phyloP scores from a whole-genome alignment of 805 yeast genomes.

The Metschnikowia lunata region DNA sequence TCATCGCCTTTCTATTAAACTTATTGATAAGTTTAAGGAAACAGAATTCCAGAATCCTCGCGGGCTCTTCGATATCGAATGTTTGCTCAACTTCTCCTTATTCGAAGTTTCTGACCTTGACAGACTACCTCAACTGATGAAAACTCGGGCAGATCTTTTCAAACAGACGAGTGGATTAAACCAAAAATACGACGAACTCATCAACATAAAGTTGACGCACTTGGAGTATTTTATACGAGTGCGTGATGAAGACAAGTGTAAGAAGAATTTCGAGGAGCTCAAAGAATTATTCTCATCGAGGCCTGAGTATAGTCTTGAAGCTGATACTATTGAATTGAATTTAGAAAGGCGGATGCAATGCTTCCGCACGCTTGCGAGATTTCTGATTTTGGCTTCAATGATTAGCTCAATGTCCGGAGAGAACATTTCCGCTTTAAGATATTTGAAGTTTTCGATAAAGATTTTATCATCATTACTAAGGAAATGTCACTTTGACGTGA shows the following conservation, averaged over 20 bases:
- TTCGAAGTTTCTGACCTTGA: conserved; percentile 2
- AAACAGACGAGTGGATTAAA: background rate
- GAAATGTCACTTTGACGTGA: conserved; percentile 24
- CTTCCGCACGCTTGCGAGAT: conserved; percentile 29
- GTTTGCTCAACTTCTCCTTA: conserved; percentile 5
- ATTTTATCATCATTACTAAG: conserved; percentile 51
- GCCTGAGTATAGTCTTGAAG: conserved; percentile 26
- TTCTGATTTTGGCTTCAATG: conserved; percentile 30
- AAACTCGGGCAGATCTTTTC: conserved; percentile 9
- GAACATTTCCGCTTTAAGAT: conserved; percentile 29
- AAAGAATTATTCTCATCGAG: conserved; percentile 21
- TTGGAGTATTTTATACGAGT: conserved; percentile 23
- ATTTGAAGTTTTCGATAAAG: conserved; percentile 47
- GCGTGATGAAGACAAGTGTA: conserved; percentile 19
- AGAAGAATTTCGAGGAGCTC: conserved; percentile 22
- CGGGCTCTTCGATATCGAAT: conserved; percentile 1
- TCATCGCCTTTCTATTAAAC: background rate
- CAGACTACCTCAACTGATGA: conserved; percentile 17
- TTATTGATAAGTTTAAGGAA: conserved; percentile 1
- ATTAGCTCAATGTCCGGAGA: conserved; percentile 18
- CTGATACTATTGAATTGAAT: conserved; percentile 7
- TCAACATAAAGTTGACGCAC: conserved; percentile 23
- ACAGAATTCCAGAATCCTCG: background rate
- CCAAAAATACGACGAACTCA: background rate
- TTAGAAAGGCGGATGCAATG: conserved; percentile 22